Evolutionary conservation across 2,329 filamentous ascomycete species (phyloP), one percentile per base, ranked within the genome.

Genomic region (Elsinoe perseae): DNA sequence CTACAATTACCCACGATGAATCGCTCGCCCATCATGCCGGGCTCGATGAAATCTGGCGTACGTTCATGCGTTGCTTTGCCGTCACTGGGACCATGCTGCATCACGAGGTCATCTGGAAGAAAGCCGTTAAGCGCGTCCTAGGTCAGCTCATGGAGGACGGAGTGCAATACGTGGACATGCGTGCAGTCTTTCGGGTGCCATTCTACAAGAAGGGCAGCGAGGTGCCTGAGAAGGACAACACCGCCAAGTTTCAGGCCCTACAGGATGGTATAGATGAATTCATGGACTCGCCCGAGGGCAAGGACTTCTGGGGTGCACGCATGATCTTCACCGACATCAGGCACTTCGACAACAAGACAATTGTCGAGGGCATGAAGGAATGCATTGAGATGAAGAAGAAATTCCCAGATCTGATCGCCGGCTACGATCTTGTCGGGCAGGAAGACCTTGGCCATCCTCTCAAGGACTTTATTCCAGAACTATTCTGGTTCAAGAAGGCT

Each of bases 401-500:
- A 28, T 91, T 86, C 67, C 89, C 92, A 0, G 77, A 90, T 50
- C 77, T 95, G 6, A 82, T 96, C 63, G 84, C 86, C 23, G 92
- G 92, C 9, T 96, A 89, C 70, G 92, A 97, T 70, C 73, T 96
- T 8, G 90, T 95, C 4, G 91, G 89, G 0, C 87, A 92, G 69
- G 92, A 96, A 74, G 87, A 95, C 66, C 69, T 79, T 1, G 91
- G 90, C 1, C 81, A 87, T 10, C 79, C 89, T 0, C 80, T 96
- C 23, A 77, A 80, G 27, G 87, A 93, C 62, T 73, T 95, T 2
- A 79, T 92, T 0, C 90, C 91, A 0, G 83, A 95, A 65, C 75
- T 97, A 0, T 92, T 96, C 70, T 96, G 89, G 89, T 96, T 97
- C 78, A 84, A 85, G 61, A 91, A 92, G 70, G 82, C 86, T 64